Base-by-base conservation (phyloP, 768 basidiomycete genomes). In the Mrakia hoshinonis region DNA sequence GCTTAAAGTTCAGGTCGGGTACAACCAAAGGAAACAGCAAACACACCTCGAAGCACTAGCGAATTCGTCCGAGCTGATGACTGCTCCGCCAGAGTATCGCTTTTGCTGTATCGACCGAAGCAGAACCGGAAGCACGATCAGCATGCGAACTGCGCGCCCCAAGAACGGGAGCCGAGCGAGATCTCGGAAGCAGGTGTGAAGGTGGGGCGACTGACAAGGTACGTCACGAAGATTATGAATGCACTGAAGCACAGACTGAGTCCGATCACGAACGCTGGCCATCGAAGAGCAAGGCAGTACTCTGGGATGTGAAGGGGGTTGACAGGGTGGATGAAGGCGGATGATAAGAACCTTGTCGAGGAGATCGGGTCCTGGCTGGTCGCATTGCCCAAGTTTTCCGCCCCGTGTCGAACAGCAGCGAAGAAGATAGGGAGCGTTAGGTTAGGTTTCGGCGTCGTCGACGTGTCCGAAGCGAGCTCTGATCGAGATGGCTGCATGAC, bases 11-110 rank as follows among this genome's bases (percentile, higher is more conserved):
- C 47, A 66, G 64, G 36, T 12, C 29, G 18, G 34, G 22, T 29
- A 36, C n/a, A n/a, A 34, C 36, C 46, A 26, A 24, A 13, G 11
- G 22, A n/a, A 60, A 54, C 1, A n/a, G 20, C 20, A 38, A 67
- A 55, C 54, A 6, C n/a, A 55, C 54, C 77, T 72, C 67, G 77
- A 77, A 26, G 79, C 79, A 34, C 75, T 76, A 52, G 76, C 77
- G 76, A 81, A 81, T 69, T 82, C 81, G 78, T 93, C 91, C 0
- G 91, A 36, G 12, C 58, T 61, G 58, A 61, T 61, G 4, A 15
- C 34, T 0, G 22, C 34, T 38, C 58, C 58, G 29, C 54, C 58
- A 22, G 61, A 43, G 49, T 68, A 73, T 48, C 72, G 72, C 22
- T 26, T 47, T 54, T 68, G 67, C 43, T 39, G 46, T 13, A 7